These are phyloP conservation scores for Leccinum disarticulatum DNA, from an alignment of 768 basidiomycete species.

Conservation along the genomic window DNA sequence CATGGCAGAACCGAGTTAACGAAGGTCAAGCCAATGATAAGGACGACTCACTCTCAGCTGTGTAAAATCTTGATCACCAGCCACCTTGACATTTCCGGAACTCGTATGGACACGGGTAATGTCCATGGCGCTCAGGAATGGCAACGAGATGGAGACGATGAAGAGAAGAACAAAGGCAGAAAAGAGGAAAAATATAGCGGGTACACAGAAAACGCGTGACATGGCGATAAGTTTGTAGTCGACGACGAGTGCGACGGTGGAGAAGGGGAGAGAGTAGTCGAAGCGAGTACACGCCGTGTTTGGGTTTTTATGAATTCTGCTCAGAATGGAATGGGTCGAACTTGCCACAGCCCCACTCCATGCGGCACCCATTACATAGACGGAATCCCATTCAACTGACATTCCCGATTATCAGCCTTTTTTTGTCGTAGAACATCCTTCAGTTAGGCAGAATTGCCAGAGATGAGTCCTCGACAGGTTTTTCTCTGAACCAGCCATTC, in stretches of 20 bases:
- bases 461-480: no score
- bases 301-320: slow-evolving; percentile 20
- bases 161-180: slow-evolving; percentile 65
- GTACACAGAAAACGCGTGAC: slow-evolving; percentile 58
- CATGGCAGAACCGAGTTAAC: slow-evolving; percentile 8
- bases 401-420: no score
- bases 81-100: slow-evolving; percentile 24
- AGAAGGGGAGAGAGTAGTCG: slow-evolving; percentile 4
- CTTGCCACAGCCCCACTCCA: neutral
- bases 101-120: slow-evolving; percentile 58
- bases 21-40: neutral
- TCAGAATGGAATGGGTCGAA: slow-evolving; percentile 8
- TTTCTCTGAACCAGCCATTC: neutral
- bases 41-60: slow-evolving; percentile 55
- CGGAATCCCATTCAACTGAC: neutral
- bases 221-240: slow-evolving; percentile 23
- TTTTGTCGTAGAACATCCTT: no score
- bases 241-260: slow-evolving; percentile 7
- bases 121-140: slow-evolving; percentile 65
- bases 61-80: slow-evolving; percentile 31
- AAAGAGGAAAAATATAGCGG: slow-evolving; percentile 56
- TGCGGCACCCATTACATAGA: neutral
- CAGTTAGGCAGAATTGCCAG: no score
- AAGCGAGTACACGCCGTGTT: slow-evolving; percentile 1
- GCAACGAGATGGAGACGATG: slow-evolving; percentile 70